Evolutionary conservation across 495 filamentous ascomycete species (phyloP).

Genomic region (Pyrenopolyporus hunteri): DNA sequence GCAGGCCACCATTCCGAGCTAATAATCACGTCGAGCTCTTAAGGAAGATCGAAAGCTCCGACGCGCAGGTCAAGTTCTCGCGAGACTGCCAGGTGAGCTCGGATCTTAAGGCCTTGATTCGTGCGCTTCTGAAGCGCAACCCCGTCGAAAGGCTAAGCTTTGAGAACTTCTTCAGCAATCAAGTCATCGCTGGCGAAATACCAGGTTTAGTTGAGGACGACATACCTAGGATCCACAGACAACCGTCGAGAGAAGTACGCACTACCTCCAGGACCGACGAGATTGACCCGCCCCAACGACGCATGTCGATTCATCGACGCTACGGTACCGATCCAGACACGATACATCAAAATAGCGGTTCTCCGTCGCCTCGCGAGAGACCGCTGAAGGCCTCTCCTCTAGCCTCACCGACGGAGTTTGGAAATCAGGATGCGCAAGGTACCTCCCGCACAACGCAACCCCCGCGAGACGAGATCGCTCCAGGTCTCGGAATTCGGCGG

Average conservation of each 20-base stretch:
- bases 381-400: conserved; percentile 47
- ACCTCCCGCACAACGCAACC: conserved; percentile 39
- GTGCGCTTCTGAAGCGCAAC: conserved; percentile 79
- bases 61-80: conserved; percentile 83
- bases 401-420: conserved; percentile 46
- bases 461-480: conserved; percentile 46
- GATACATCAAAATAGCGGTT: conserved; percentile 35
- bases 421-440: conserved; percentile 22
- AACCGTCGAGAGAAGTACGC: conserved; percentile 35
- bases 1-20: conserved; percentile 88
- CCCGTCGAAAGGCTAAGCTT: conserved; percentile 86
- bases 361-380: conserved; percentile 45
- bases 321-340: conserved; percentile 43
- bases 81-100: conserved; percentile 72
- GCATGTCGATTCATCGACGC: conserved; percentile 37
- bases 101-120: conserved; percentile 82
- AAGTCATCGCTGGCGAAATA: conserved; percentile 77
- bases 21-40: conserved; percentile 93
- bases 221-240: conserved; percentile 51
- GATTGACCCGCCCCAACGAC: conserved; percentile 25
- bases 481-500: conserved; percentile 54
- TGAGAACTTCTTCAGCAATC: conserved; percentile 75
- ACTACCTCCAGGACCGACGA: conserved; percentile 41
- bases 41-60: conserved; percentile 83
- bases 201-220: conserved; percentile 84